Evolutionary conservation across 768 basidiomycete genomes (phyloP).

Genomic region (Phaffia australis): DNA sequence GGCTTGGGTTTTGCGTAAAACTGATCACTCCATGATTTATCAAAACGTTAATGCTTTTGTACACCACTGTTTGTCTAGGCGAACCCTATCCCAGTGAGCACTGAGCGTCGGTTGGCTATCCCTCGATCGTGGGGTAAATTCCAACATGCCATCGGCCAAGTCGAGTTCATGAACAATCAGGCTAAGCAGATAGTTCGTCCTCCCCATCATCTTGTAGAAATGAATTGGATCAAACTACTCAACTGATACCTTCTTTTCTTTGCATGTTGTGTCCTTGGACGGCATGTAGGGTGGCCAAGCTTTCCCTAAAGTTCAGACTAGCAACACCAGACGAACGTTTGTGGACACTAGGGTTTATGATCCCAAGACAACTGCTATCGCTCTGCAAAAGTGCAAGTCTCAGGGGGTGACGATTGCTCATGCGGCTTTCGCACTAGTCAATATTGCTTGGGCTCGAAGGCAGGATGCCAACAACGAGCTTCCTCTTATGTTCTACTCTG

Average conservation of each 20-base stretch:
- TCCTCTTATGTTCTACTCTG: slow-evolving; percentile 63
- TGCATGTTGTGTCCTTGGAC: neutral
- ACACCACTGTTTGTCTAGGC: slow-evolving; percentile 32
- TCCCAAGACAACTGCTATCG: slow-evolving; percentile 48
- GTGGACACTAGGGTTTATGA: slow-evolving; percentile 59
- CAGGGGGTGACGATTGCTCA: slow-evolving; percentile 63
- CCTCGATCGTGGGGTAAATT: slow-evolving; percentile 38
- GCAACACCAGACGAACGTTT: slow-evolving; percentile 43
- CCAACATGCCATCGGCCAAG: slow-evolving; percentile 43
- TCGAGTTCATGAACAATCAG: slow-evolving; percentile 52
- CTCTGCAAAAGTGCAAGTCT: slow-evolving; percentile 59
- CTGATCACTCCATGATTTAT: slow-evolving; percentile 33
- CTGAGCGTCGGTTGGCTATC: slow-evolving; percentile 47
- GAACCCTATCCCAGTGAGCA: slow-evolving; percentile 40
- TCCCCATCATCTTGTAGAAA: neutral
- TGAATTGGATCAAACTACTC: neutral
- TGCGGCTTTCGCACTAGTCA: slow-evolving; percentile 63
- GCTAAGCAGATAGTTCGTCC: slow-evolving; percentile 48
- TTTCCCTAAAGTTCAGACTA: slow-evolving; percentile 45
- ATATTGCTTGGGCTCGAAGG: slow-evolving; percentile 57
- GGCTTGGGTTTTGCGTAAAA: slow-evolving; percentile 26
- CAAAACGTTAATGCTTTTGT: slow-evolving; percentile 25
- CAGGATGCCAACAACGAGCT: slow-evolving; percentile 10
- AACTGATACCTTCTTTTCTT: neutral
- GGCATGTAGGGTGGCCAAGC: slow-evolving; percentile 55